Evolutionary conservation across 176 grass and related monocot genomes (phyloP), one percentile per base, ranked within the genome.

Genomic region (Zea luxurians): DNA sequence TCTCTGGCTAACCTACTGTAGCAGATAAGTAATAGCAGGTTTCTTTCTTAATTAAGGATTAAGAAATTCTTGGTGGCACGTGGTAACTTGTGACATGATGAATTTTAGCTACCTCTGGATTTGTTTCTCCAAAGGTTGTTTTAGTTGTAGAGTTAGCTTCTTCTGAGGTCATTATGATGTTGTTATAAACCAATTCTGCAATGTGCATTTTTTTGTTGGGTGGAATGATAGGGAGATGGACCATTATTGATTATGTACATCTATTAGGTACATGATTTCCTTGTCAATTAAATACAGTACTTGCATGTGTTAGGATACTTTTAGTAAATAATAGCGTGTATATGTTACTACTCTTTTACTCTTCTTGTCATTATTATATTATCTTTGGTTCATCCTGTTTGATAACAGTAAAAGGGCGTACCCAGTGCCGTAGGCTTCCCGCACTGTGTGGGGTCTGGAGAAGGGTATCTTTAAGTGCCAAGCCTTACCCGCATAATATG

Each of bases 191-290:
- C 3, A 35, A 35, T 8, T 80, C 50, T 80, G 68, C 12, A 45
- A 48, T 85, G 10, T 74, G 43, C 3, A 47, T 27, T 2, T n/a
- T 57, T 67, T 66, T 85, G 54, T 57, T 57, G 52, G 54, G 54
- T 18, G 18, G 54, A 57, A 57, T 57, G 54, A 57, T 57, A 57
- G 7, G 17, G 54, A 18, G 54, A 18, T 57, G 54, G 54, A 57
- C 7, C 54, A 57, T 7, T 18, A 57, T 18, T 2, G 54, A 57
- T 57, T 57, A 57, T 8, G 54, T 13, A 6, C 64, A 70, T 77
- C 41, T 77, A 42, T 83, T 49, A 13, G 34, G 45, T 77, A 27
- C 27, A 50, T 77, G 17, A 6, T 37, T 15, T 62, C 41, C 43
- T 52, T 37, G 64, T 69, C 34, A 17, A 43, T 44, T 71, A n/a